These are phyloP conservation scores for Coemansia sp. DNA, from an alignment of 371 early-diverging fungal species.

Conservation along the genomic window DNA sequence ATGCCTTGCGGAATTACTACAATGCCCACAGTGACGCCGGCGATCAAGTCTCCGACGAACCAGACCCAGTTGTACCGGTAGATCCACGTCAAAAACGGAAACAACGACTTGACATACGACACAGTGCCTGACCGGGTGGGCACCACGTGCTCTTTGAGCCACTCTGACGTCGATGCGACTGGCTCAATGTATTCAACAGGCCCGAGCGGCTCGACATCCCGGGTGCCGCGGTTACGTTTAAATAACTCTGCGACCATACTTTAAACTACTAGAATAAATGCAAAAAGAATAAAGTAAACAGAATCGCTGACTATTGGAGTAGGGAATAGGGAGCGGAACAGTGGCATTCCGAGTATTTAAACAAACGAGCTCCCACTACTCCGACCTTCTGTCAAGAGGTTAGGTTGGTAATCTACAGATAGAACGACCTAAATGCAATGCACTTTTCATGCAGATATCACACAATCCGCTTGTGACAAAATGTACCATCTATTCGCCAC, in stretches of 20 bases:
- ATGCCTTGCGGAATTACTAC: conserved; percentile 81
- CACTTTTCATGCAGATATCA: conserved; percentile 3
- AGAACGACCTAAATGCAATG: background rate
- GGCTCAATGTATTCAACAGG: conserved; percentile 38
- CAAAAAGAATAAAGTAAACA: background rate
- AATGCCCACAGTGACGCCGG: conserved; percentile 82
- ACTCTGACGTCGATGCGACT: conserved; percentile 34
- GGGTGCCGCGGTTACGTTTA: background rate
- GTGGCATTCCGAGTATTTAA: background rate
- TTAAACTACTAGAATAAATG: background rate
- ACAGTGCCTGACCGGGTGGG: conserved; percentile 16
- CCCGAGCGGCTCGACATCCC: background rate
- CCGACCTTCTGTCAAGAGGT: too few species aligned
- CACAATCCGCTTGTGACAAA: conserved; percentile 14
- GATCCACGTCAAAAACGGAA: conserved; percentile 72
- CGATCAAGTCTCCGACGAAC: conserved; percentile 79
- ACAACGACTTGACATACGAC: conserved; percentile 37
- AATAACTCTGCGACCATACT: conserved; percentile 3
- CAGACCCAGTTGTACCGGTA: conserved; percentile 71
- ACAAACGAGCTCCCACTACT: background rate
- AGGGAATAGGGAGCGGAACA: background rate
- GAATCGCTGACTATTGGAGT: background rate
- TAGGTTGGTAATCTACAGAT: background rate
- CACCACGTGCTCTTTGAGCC: conserved; percentile 33
- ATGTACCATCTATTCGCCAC: background rate